phyloP scores from a whole-genome alignment of 805 yeast genomes.

The Candida odintsovae region DNA sequence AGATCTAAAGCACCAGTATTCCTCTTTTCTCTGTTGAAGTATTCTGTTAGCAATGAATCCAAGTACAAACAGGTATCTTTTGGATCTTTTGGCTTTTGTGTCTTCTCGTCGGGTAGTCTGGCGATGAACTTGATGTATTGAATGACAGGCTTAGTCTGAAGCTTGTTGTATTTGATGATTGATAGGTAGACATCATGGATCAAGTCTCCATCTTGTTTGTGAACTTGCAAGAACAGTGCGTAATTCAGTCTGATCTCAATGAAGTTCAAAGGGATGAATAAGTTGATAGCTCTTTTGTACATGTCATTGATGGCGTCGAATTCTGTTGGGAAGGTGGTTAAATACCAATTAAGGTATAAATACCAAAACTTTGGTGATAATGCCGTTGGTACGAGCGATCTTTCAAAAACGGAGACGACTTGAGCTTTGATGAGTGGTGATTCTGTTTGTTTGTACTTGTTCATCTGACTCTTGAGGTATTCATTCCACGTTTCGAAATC shows the following conservation, averaged over 20 bases:
- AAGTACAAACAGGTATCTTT: conserved; percentile 20
- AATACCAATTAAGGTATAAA: conserved; percentile 52
- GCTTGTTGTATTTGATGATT: conserved; percentile 7
- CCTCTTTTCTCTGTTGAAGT: conserved; percentile 8
- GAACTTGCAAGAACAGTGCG: conserved; percentile 16
- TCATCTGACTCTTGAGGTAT: conserved; percentile 54
- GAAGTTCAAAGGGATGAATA: conserved; percentile 27
- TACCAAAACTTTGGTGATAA: conserved; percentile 60
- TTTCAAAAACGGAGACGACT: conserved; percentile 52
- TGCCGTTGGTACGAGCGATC: conserved; percentile 70
- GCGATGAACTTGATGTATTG: conserved; percentile 20
- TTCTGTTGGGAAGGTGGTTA: conserved; percentile 23
- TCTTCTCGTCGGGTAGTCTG: conserved; percentile 1
- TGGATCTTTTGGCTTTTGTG: conserved; percentile 9
- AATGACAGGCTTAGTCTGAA: conserved; percentile 14
- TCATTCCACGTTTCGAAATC: conserved; percentile 50
- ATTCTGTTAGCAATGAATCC: conserved; percentile 18
- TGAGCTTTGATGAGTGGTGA: conserved; percentile 15
- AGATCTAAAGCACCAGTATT: conserved; percentile 9
- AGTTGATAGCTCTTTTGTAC: conserved; percentile 47
- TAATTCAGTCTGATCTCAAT: conserved; percentile 17
- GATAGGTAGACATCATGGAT: conserved; percentile 19
- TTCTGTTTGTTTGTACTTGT: conserved; percentile 21
- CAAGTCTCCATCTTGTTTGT: conserved; percentile 7
- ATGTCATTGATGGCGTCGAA: conserved; percentile 32